phyloP scores from a whole-genome alignment of 139 green algal species.

The Pseudopediastrum boryanum region DNA sequence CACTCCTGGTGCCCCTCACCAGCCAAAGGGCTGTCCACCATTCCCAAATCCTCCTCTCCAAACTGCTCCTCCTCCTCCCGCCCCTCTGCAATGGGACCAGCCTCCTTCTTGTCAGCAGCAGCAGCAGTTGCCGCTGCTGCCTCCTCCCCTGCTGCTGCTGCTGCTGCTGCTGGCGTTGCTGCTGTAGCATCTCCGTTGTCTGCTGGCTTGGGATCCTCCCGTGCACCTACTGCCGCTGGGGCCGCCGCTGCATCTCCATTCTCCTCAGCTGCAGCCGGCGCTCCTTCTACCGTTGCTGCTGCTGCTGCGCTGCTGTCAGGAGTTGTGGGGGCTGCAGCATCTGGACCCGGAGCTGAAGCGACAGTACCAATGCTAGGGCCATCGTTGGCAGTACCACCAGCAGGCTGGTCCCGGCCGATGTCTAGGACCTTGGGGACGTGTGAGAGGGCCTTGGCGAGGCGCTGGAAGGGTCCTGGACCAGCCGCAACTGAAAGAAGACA shows the following conservation, averaged over 20 bases:
- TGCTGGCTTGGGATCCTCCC: no score
- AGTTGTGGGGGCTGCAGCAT: neutral
- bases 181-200: neutral
- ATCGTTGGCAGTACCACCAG: no score
- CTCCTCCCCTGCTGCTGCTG: neutral
- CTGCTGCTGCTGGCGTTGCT: neutral
- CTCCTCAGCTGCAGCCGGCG: neutral
- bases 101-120: neutral
- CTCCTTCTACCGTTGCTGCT: neutral
- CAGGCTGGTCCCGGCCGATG: no score
- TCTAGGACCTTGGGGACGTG: neutral
- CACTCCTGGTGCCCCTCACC: neutral
- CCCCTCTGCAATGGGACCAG: neutral
- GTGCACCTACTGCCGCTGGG: neutral
- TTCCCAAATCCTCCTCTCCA: neutral
- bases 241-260: neutral
- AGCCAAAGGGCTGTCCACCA: neutral
- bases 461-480: slow-evolving; percentile 6
- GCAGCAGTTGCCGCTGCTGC: neutral
- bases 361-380: no score
- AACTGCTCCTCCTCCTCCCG: neutral
- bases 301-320: neutral
- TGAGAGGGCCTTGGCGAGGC: slow-evolving; percentile 25
- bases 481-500: no score
- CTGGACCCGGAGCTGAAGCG: no score